Evolutionary conservation across 1,284 basidiomycete genomes (phyloP), one percentile per base, ranked within the genome.

Genomic region (Cryptococcus depauperatus): DNA sequence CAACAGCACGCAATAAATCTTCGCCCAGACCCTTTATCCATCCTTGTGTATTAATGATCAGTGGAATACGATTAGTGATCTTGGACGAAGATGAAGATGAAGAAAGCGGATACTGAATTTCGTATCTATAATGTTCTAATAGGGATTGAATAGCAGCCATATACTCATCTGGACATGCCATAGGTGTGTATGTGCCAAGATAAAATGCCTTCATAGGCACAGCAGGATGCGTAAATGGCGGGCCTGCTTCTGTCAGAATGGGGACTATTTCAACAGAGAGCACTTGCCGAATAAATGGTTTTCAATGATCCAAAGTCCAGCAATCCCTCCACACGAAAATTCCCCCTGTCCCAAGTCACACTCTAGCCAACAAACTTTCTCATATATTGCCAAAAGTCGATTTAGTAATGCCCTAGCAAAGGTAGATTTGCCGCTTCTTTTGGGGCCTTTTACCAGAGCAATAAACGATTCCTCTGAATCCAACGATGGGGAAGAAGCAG

Each of bases 31-130:
- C 93, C 66, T 93, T 96, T 13, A 80, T 79, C 93, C 93, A 98
- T 2, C 93, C 93, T 79, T 93, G 92, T 0, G 88, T 96, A 66
- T 98, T 98, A 45, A 97, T 79, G 8, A 97, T 77, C 5, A 98
- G 78, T 0, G 93, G 93, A 4, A 87, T 76, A n/a, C 65, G 48
- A 44, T 81, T 79, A 1, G 58, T 52, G 38, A 81, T 75, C 33
- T 76, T 67, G 2, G 51, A 41, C 11, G 11, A 3, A 30, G 16
- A 11, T 21, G 50, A 8, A 18, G 41, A 35, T 30, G 21, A 34
- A 13, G 22, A 6, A n/a, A 19, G 51, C 14, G 77, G 74, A 51
- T 76, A 74, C 48, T 83, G 82, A 2, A 90, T 58, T 42, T 88
- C 84, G 41, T 83, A 73, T 26, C 74, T 77, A 68, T 86, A 96